Conservation (phyloP, 352 stramenopile genomes). For the Bremia lactucae region DNA sequence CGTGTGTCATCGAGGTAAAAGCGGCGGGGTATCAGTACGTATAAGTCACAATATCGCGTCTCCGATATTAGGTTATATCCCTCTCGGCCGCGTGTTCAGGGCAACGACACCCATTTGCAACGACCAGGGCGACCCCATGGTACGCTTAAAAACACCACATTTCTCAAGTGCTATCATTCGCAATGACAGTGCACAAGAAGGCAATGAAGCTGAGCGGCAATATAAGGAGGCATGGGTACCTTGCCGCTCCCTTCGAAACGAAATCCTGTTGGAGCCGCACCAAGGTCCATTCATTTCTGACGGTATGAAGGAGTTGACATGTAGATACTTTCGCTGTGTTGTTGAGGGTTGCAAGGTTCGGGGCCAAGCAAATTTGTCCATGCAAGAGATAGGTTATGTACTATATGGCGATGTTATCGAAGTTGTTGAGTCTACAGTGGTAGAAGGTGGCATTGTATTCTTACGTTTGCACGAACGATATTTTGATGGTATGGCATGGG, state of each 20-base stretch:
- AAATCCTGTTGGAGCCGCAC: conserved; percentile 55
- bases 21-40: conserved; percentile 50
- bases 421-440: conserved; percentile 38
- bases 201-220: conserved; percentile 7
- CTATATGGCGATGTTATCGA: conserved; percentile 69
- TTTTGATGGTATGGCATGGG: conserved; percentile 59
- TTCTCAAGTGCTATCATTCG: conserved; percentile 24
- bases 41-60: conserved; percentile 61
- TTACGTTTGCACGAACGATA: conserved; percentile 48
- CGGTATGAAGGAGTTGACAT: background rate
- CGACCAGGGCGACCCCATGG: conserved; percentile 65
- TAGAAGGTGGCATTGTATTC: conserved; percentile 48
- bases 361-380: conserved; percentile 30
- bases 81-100: conserved; percentile 50
- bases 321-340: conserved; percentile 49
- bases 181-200: conserved; percentile 10
- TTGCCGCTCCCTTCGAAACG: conserved; percentile 63
- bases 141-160: conserved; percentile 39
- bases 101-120: conserved; percentile 52
- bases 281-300: conserved; percentile 25
- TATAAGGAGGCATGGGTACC: conserved; percentile 51
- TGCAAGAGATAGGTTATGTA: conserved; percentile 62
- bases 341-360: conserved; percentile 73
- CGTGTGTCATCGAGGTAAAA: conserved; percentile 59
- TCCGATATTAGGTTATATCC: conserved; percentile 46